These are phyloP conservation scores for Aspergillus pseudoviridinutans DNA, from an alignment of 2,329 filamentous ascomycete genomes.

Conservation along the genomic window DNA sequence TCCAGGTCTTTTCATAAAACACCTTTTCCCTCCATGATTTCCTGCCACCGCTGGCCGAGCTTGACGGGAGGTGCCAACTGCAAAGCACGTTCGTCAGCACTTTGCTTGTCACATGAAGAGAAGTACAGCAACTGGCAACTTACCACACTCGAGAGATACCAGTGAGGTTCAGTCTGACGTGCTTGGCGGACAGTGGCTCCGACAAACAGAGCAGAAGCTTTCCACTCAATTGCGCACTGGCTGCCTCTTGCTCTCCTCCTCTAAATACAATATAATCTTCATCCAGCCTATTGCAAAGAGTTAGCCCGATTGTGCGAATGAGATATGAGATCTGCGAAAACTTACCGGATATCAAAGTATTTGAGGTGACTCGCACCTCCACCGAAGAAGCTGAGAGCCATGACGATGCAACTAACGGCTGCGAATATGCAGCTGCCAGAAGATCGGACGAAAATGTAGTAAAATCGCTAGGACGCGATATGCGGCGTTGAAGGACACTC, in stretches of 20 bases:
- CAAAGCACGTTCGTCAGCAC: background rate
- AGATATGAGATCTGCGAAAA: constrained; percentile 11
- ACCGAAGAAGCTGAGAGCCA: constrained; percentile 47
- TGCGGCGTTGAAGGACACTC: background rate
- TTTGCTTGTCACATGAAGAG: background rate
- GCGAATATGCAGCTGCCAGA: constrained; percentile 16
- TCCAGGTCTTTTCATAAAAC: constrained; percentile 69
- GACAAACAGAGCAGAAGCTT: constrained; percentile 70
- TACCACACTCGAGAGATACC: constrained; percentile 68
- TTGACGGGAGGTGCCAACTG: constrained; percentile 36
- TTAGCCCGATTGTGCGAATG: constrained; percentile 15
- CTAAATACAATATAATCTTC: constrained; percentile 77
- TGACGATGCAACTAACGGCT: constrained; percentile 22
- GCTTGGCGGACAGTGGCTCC: constrained; percentile 65
- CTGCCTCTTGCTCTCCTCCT: constrained; percentile 69
- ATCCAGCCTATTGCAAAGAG: constrained; percentile 56
- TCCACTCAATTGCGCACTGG: constrained; percentile 70
- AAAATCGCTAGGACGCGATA: background rate
- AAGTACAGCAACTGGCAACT: constrained; percentile 30
- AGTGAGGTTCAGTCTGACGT: constrained; percentile 67
- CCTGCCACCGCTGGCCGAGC: constrained; percentile 32
- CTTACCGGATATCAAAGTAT: constrained; percentile 48
- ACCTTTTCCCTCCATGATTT: constrained; percentile 41
- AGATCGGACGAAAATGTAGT: constrained; percentile 5
- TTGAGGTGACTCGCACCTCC: constrained; percentile 43